phyloP scores from a whole-genome alignment of 73 alveolate species.

The Symbiodinium natans region DNA sequence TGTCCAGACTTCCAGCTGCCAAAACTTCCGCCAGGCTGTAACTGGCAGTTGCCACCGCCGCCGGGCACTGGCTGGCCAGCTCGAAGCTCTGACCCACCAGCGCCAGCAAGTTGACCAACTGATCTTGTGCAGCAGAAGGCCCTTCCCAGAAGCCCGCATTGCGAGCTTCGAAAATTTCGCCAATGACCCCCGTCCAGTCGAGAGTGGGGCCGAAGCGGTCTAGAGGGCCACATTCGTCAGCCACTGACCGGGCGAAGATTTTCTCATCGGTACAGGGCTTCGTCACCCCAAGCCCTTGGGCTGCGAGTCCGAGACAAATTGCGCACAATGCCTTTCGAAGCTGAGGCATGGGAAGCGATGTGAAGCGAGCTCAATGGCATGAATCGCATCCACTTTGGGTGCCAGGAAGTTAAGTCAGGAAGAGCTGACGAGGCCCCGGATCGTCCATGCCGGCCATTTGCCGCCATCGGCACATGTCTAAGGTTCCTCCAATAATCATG shows the following conservation, averaged over 20 bases:
- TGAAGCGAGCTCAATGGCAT: background rate
- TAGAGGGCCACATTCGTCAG: conserved; percentile 54
- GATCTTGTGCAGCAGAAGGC: background rate
- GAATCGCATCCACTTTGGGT: background rate
- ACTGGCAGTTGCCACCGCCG: conserved; percentile 50
- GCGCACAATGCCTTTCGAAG: too few relatives aligned
- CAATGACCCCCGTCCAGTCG: conserved; percentile 79
- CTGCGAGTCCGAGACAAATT: too few relatives aligned
- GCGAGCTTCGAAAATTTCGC: conserved; percentile 40
- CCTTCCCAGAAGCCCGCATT: background rate
- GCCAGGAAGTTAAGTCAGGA: too few relatives aligned
- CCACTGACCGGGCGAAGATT: conserved; percentile 85
- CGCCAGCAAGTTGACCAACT: background rate
- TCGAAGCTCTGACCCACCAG: conserved; percentile 31
- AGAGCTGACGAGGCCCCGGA: too few relatives aligned
- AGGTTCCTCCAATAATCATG: too few relatives aligned
- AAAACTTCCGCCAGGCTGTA: conserved; percentile 62
- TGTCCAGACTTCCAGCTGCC: background rate
- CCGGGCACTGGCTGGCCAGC: conserved; percentile 50
- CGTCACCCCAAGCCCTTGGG: background rate
- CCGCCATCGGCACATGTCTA: too few relatives aligned
- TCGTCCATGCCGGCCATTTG: too few relatives aligned
- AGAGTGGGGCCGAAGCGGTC: background rate
- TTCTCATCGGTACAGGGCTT: conserved; percentile 12
- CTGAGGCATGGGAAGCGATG: too few relatives aligned